Percentiles rank a stretch among this genome's conserved stretches.
phyloP scores from a whole-genome alignment of 208 protist genomes.

The Crithidia brevicula region DNA sequence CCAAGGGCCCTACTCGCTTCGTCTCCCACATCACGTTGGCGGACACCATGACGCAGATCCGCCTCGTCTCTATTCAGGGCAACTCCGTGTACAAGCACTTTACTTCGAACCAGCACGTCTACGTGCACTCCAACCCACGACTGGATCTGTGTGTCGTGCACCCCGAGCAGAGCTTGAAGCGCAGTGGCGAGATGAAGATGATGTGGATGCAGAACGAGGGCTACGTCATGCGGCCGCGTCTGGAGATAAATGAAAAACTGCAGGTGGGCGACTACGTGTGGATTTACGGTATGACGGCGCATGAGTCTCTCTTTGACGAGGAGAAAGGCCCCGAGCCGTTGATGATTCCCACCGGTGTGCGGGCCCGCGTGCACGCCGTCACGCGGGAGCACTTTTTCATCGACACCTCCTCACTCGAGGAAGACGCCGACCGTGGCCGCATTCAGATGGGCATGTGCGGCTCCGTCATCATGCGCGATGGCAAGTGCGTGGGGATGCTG shows the following conservation, averaged over 20 bases:
- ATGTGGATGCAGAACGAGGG: constrained; percentile 94
- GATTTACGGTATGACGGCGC: constrained; percentile 90
- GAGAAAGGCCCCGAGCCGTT: constrained; percentile 85
- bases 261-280: constrained; percentile 87
- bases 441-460: constrained; percentile 93
- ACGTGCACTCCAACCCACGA: constrained; percentile 85
- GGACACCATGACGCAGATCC: constrained; percentile 89
- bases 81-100: constrained; percentile 89
- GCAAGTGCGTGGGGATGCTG: constrained; percentile 92
- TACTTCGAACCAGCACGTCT: constrained; percentile 91
- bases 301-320: constrained; percentile 90
- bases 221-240: constrained; percentile 74
- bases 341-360: constrained; percentile 90
- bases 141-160: constrained; percentile 90
- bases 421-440: constrained; percentile 50
- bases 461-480: constrained; percentile 87
- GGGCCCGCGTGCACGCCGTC: constrained; percentile 73
- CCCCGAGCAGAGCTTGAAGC: constrained; percentile 87
- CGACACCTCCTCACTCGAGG: constrained; percentile 80
- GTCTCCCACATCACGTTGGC: constrained; percentile 87
- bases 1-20: constrained; percentile 81
- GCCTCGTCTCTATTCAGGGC: constrained; percentile 80
- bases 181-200: constrained; percentile 92
- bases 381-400: constrained; percentile 92
- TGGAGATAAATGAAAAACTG: constrained; percentile 77